Base-by-base conservation (phyloP, 1,284 basidiomycete species). In the Vanrija humicola region DNA sequence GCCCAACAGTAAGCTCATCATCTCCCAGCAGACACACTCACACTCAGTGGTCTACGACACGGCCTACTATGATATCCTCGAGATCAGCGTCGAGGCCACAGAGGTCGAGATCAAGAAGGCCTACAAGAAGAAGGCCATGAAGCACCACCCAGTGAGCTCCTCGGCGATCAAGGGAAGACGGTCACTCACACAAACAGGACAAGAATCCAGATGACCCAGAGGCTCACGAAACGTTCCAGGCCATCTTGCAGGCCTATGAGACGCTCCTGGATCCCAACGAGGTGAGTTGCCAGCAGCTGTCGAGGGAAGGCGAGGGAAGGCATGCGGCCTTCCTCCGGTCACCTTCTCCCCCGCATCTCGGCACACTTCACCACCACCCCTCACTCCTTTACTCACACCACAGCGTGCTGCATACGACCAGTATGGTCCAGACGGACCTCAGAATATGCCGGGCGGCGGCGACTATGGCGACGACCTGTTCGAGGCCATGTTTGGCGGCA, bases 211-310 rank as follows among this genome's bases (percentile, higher is more conserved):
- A 75, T 54, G 63, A 72, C 59, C 73, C 70, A 62, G 86, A 86
- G 29, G 84, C 84, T 43, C 82, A 86, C 53, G 75, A 76, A 65
- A 88, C 86, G 55, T 95, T 95, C 66, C 91, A 95, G 73, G 87
- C 89, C 64, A 87, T 95, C 75, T 87, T 84, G 45, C 86, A 89
- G 28, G 92, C 92, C 83, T 96, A 95, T 67, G 92, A 95, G 73
- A 87, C 89, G 43, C 79, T 96, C 14, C 86, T 84, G 64, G 88
- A 94, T 68, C 80, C 86, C 1, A 78, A 93, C 49, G 68, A 72
- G 42, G 74, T 74, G 34, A 18, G 57, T 48, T 16, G 14, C 12
- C 6, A 5, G 34, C 4, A 5, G 34, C 34, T 28, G 28, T 28
- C 34, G 5, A 34, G 18, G 14, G 59, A 49, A 21, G 19, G 40